Percentiles rank a stretch among this genome's conserved stretches.
These are phyloP conservation scores for Coniophora puteana DNA, from an alignment of 1,284 basidiomycete species.

Conservation along the genomic window DNA sequence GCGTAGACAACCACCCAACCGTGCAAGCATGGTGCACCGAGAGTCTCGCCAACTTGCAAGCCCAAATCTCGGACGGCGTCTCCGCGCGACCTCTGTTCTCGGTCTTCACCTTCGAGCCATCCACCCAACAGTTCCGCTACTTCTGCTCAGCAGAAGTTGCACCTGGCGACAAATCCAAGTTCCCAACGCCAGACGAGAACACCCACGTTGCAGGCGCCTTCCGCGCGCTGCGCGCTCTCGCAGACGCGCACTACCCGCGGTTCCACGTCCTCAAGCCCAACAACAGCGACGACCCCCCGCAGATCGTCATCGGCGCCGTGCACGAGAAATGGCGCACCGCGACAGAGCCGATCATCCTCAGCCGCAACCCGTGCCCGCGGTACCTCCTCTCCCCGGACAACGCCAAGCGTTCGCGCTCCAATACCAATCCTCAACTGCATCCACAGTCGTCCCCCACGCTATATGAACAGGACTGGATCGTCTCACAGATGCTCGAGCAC, in stretches of 20 bases:
- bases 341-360: conserved; percentile 7
- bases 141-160: conserved; percentile 17
- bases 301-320: conserved; percentile 11
- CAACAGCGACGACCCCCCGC: conserved; percentile 7
- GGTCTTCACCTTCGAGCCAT: conserved; percentile 13
- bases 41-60: conserved; percentile 7
- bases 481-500: conserved; percentile 9
- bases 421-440: no score
- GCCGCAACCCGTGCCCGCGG: conserved; percentile 6
- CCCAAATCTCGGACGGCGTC: no score
- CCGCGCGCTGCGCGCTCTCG: conserved; percentile 6
- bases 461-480: conserved; percentile 2
- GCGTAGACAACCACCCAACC: conserved; percentile 10
- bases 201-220: conserved; percentile 15
- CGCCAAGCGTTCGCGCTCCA: background rate
- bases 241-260: conserved; percentile 1
- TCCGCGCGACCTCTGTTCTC: conserved; percentile 14
- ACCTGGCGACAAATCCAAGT: background rate
- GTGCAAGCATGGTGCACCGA: conserved; percentile 14
- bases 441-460: no score
- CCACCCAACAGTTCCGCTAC: conserved; percentile 10
- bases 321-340: conserved; percentile 15
- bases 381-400: conserved; percentile 7
- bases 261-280: no score
- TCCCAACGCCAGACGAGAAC: conserved; percentile 8